Percentiles rank a stretch among this genome's conserved stretches.
phyloP scores from a whole-genome alignment of 2,329 filamentous ascomycete genomes.

The Penicillium sp. region DNA sequence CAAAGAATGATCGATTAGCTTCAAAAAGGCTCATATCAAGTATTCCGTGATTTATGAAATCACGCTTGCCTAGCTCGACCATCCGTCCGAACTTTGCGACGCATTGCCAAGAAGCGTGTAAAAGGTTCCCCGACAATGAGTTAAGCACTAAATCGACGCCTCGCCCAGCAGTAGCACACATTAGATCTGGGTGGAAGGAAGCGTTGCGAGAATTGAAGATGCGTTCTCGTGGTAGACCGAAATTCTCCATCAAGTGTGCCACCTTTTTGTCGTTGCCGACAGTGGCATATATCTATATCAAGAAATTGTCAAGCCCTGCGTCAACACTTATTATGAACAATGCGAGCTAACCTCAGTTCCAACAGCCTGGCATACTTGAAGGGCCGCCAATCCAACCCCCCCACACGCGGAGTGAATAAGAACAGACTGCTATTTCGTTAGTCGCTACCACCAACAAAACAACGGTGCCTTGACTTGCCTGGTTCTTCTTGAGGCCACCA shows the following conservation, averaged over 20 bases:
- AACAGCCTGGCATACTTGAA: slow-evolving; percentile 19
- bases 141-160: slow-evolving; percentile 30
- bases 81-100: slow-evolving; percentile 28
- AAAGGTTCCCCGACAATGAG: slow-evolving; percentile 21
- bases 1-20: slow-evolving; percentile 13
- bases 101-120: slow-evolving; percentile 29
- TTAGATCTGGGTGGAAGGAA: slow-evolving; percentile 12
- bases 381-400: slow-evolving; percentile 23
- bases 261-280: slow-evolving; percentile 18
- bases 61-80: slow-evolving; percentile 26
- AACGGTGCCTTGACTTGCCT: slow-evolving; percentile 10
- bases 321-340: neutral
- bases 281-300: slow-evolving; percentile 15
- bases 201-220: slow-evolving; percentile 23
- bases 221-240: slow-evolving; percentile 15
- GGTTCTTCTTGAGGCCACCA: slow-evolving; percentile 21
- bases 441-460: neutral
- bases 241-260: slow-evolving; percentile 18
- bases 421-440: slow-evolving; percentile 13
- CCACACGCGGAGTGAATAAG: slow-evolving; percentile 27
- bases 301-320: neutral
- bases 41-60: slow-evolving; percentile 17
- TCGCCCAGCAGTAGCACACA: slow-evolving; percentile 8
- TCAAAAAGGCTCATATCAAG: slow-evolving; percentile 15
- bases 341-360: slow-evolving; percentile 14